phyloP scores from a whole-genome alignment of 2,329 filamentous ascomycete genomes.

The Alternaria hordeiaustralica region DNA sequence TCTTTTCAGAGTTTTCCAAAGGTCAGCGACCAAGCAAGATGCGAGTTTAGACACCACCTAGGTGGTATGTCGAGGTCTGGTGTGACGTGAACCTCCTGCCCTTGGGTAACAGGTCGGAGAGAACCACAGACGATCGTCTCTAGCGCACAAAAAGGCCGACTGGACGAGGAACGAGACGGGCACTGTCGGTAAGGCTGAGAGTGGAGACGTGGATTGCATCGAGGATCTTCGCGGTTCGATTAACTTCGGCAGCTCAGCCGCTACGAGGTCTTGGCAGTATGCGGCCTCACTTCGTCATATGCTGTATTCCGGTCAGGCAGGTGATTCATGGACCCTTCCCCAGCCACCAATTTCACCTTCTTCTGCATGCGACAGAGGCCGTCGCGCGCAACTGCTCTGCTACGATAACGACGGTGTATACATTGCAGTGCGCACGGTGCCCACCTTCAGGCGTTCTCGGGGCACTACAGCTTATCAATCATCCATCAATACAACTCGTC shows the following conservation, averaged over 20 bases:
- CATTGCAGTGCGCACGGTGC: constrained; percentile 16
- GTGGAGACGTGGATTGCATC: constrained; percentile 19
- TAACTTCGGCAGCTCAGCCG: constrained; percentile 21
- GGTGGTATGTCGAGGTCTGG: not conserved
- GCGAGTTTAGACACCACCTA: not conserved
- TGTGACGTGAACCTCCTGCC: not conserved
- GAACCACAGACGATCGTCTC: not conserved
- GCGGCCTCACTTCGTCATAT: constrained; percentile 22
- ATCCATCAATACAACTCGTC: constrained; percentile 8
- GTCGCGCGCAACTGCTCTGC: constrained; percentile 13
- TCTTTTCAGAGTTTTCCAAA: not conserved
- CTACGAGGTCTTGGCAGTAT: constrained; percentile 15
- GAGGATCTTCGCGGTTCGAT: constrained; percentile 31
- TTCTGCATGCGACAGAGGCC: constrained; percentile 18
- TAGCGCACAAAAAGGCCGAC: not conserved
- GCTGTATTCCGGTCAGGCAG: constrained; percentile 13
- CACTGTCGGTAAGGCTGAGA: constrained; percentile 20
- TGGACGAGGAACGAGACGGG: not conserved
- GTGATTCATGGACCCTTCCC: constrained; percentile 18
- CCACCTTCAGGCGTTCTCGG: constrained; percentile 1
- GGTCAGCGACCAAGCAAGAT: not conserved
- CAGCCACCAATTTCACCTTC: constrained; percentile 24
- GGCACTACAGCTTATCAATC: constrained; percentile 15
- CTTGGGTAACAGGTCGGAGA: not conserved
- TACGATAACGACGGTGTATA: constrained; percentile 14